These are phyloP conservation scores for Cucurbita maxima DNA, from an alignment of 306 rosid species.

Conservation along the genomic window DNA sequence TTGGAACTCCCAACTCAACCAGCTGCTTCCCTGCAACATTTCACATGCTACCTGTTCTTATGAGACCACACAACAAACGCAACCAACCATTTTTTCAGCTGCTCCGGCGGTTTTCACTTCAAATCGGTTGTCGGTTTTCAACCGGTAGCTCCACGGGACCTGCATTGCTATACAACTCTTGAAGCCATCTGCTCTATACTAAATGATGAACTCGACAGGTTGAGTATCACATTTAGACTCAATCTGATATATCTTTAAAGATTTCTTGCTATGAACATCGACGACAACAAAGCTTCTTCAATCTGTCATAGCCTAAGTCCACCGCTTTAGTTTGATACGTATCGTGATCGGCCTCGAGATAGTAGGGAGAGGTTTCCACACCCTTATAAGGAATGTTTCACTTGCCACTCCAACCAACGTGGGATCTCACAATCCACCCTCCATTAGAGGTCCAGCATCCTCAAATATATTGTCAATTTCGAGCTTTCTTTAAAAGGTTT, in stretches of 20 bases:
- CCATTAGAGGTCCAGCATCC: too few relatives aligned
- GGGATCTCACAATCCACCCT: too few relatives aligned
- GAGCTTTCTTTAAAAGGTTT: too few relatives aligned
- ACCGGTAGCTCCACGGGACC: constrained; percentile 61
- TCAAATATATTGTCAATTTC: too few relatives aligned
- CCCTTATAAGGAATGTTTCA: too few relatives aligned
- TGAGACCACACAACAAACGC: background rate
- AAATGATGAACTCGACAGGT: background rate
- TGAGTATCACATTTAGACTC: background rate
- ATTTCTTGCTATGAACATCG: background rate
- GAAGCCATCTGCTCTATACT: background rate
- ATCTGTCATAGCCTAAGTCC: too few relatives aligned
- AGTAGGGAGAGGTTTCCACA: too few relatives aligned
- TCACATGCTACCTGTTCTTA: background rate
- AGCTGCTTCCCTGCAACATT: constrained; percentile 2
- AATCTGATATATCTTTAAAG: background rate
- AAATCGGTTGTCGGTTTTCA: constrained; percentile 64
- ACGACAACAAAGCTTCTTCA: too few relatives aligned
- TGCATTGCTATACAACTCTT: constrained; percentile 86
- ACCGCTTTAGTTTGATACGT: too few relatives aligned
- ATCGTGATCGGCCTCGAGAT: too few relatives aligned
- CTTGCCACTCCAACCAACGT: too few relatives aligned
- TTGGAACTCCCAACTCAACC: constrained; percentile 2
- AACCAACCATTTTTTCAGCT: background rate
- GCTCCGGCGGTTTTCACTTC: constrained; percentile 3